Evolutionary conservation across 495 filamentous ascomycete genomes (phyloP).

Genomic region (Hypomontagnella monticulosa): DNA sequence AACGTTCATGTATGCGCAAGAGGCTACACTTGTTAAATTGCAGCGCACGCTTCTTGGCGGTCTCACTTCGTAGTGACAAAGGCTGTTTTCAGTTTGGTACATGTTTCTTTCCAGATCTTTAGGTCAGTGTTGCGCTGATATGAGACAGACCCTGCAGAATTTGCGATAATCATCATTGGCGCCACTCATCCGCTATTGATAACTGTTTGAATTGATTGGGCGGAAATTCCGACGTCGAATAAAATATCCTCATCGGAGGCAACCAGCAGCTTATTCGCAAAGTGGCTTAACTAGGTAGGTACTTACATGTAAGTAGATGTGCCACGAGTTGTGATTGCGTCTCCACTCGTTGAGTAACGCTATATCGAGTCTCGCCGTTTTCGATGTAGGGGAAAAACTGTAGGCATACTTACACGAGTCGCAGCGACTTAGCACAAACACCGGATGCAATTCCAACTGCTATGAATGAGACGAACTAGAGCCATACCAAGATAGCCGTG

Average conservation of each 20-base stretch:
- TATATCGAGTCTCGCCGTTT: slow-evolving; percentile 6
- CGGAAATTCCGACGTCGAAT: too few species aligned
- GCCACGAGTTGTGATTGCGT: not conserved
- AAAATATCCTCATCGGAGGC: too few species aligned
- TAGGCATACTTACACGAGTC: not conserved
- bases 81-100: slow-evolving; percentile 10
- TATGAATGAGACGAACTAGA: not conserved
- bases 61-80: slow-evolving; percentile 17
- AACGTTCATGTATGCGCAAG: not conserved
- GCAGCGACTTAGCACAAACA: not conserved
- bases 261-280: not conserved
- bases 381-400: not conserved
- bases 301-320: too few species aligned
- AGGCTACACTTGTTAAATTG: not conserved
- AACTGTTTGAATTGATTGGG: too few species aligned
- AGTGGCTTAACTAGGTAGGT: not conserved
- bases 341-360: slow-evolving; percentile 1
- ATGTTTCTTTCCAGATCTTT: slow-evolving; percentile 4
- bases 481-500: not conserved
- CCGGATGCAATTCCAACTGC: not conserved
- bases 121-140: slow-evolving; percentile 4
- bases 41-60: slow-evolving; percentile 1
- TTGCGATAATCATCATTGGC: not conserved
- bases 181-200: not conserved
- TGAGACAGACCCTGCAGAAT: slow-evolving; percentile 21